A percentile compares a stretch with the other conserved stretches of the same genome.
Evolutionary conservation across 2,329 filamentous ascomycete species (phyloP).

Genomic region (Xylariomycetidae sp.): DNA sequence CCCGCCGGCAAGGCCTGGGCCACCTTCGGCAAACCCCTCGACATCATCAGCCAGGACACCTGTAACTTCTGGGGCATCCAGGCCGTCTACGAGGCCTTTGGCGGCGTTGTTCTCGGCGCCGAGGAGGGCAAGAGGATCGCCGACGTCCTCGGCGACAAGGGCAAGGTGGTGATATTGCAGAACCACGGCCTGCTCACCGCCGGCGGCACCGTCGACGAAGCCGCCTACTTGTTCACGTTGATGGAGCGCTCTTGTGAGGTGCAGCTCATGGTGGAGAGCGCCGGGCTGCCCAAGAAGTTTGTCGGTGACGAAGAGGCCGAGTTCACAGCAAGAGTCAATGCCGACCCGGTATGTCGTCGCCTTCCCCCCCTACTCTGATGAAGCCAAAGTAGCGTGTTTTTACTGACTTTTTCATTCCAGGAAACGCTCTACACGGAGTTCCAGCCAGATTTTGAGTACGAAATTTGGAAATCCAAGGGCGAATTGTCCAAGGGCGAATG

Average conservation of each 20-base stretch:
- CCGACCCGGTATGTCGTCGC: no score
- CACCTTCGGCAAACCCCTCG: slow-evolving; percentile 49
- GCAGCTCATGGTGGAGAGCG: slow-evolving; percentile 54
- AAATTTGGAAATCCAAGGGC: no score
- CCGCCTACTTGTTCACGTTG: slow-evolving; percentile 53
- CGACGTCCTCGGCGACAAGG: slow-evolving; percentile 42
- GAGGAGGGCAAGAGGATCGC: slow-evolving; percentile 54
- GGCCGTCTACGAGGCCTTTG: slow-evolving; percentile 52
- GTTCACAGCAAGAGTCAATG: no score
- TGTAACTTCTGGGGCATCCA: slow-evolving; percentile 52
- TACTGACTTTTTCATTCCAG: no score
- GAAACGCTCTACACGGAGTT: no score
- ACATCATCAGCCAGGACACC: slow-evolving; percentile 50
- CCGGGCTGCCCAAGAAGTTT: slow-evolving; percentile 19
- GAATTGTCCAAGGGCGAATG: no score
- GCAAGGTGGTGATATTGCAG: slow-evolving; percentile 48
- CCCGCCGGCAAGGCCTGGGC: slow-evolving; percentile 53
- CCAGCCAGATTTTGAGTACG: no score
- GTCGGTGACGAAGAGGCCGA: slow-evolving; percentile 11
- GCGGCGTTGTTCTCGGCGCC: slow-evolving; percentile 52
- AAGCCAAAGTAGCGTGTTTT: no score
- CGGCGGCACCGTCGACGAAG: slow-evolving; percentile 57
- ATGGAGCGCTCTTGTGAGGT: slow-evolving; percentile 56
- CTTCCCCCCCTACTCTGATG: no score
- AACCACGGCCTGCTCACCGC: slow-evolving; percentile 60